Percentiles rank a stretch among this genome's conserved stretches.
These are phyloP conservation scores for Phoenix roebelenii DNA, from an alignment of 176 grass and related monocot genomes.

Conservation along the genomic window DNA sequence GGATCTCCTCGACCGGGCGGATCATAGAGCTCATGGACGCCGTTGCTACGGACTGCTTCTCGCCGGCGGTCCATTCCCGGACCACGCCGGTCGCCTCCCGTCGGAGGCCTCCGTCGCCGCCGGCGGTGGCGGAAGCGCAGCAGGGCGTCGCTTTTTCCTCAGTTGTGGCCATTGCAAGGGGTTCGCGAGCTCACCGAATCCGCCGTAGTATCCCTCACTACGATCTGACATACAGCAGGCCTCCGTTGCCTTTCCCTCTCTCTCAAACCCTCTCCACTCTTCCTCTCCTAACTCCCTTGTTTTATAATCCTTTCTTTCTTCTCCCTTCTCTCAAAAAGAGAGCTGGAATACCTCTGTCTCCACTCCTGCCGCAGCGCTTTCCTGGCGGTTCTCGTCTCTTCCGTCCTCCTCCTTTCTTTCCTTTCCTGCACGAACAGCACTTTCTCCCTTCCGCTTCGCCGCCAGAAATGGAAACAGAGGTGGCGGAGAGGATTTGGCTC, in stretches of 20 bases:
- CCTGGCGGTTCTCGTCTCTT: too few relatives aligned
- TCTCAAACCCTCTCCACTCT: constrained; percentile 8
- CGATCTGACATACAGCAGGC: constrained; percentile 95
- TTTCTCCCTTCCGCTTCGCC: too few relatives aligned
- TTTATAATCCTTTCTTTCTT: too few relatives aligned
- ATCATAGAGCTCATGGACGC: constrained; percentile 15
- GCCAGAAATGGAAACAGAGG: too few relatives aligned
- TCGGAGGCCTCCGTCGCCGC: constrained; percentile 31
- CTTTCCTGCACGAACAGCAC: too few relatives aligned
- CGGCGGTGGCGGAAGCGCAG: constrained; percentile 21
- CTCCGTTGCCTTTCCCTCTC: constrained; percentile 39
- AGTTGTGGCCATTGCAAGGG: constrained; percentile 98
- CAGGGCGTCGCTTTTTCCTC: constrained; percentile 88
- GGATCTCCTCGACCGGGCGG: constrained; percentile 49
- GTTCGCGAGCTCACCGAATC: constrained; percentile 83
- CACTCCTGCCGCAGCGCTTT: too few relatives aligned
- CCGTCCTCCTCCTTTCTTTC: too few relatives aligned
- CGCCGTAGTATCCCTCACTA: constrained; percentile 76
- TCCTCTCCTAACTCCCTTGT: too few relatives aligned
- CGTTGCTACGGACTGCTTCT: background rate
- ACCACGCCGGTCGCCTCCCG: background rate
- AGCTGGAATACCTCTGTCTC: too few relatives aligned
- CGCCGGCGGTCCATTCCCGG: background rate
- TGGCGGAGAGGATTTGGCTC: too few relatives aligned
- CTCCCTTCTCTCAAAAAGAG: too few relatives aligned